A percentile compares a stretch with the other conserved stretches of the same genome.
Evolutionary conservation across 1,284 basidiomycete species (phyloP).

Genomic region (Filobasidium uniguttulatum): DNA sequence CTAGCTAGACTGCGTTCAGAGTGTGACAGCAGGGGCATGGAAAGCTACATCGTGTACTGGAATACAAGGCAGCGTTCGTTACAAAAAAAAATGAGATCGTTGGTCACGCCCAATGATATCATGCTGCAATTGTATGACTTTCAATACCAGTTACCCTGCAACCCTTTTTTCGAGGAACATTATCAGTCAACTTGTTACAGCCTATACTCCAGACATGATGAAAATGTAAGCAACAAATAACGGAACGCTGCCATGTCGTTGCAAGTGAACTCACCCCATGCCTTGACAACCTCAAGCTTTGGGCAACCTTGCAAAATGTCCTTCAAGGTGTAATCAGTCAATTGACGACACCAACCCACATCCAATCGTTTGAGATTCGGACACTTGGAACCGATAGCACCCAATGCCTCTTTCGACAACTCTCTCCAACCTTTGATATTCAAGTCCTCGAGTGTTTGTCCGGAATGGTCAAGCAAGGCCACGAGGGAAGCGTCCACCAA

Average conservation of each 20-base stretch:
- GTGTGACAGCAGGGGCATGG: too few species aligned
- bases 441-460: slow-evolving; percentile 47
- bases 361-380: slow-evolving; percentile 52
- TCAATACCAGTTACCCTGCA: slow-evolving; percentile 34
- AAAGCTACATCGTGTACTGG: too few species aligned
- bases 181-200: slow-evolving; percentile 34
- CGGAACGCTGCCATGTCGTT: neutral
- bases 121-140: slow-evolving; percentile 21
- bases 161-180: slow-evolving; percentile 33
- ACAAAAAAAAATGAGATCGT: too few species aligned
- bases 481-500: slow-evolving; percentile 49
- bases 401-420: slow-evolving; percentile 47
- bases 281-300: slow-evolving; percentile 23
- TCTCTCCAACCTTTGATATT: slow-evolving; percentile 66
- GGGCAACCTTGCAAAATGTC: slow-evolving; percentile 47
- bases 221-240: neutral
- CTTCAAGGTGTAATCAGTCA: slow-evolving; percentile 73
- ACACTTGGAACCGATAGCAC: slow-evolving; percentile 42
- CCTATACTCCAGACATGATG: too few species aligned
- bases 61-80: too few species aligned
- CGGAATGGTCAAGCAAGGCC: slow-evolving; percentile 59
- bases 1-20: too few species aligned
- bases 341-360: slow-evolving; percentile 70
- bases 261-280: slow-evolving; percentile 32
- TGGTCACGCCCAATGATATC: too few species aligned